Conservation (phyloP, 768 basidiomycete species). For the Phlegmacium glaucopus region DNA sequence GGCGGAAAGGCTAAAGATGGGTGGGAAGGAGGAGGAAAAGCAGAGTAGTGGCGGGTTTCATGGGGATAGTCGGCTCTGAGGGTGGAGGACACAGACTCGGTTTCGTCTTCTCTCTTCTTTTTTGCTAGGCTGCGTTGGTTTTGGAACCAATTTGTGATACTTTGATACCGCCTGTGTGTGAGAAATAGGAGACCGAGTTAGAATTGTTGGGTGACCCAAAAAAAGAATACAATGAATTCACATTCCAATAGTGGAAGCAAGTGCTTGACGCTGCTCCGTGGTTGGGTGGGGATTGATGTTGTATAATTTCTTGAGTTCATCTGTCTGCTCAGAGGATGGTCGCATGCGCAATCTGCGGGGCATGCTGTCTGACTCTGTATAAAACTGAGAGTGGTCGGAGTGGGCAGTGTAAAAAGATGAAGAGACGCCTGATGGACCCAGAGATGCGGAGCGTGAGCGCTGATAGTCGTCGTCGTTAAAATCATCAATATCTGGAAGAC, state of each 20-base stretch:
- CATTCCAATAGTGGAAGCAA: conserved; percentile 75
- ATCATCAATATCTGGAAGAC: conserved; percentile 40
- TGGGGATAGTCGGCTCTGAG: conserved; percentile 31
- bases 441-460: conserved; percentile 32
- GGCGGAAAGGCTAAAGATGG: conserved; percentile 41
- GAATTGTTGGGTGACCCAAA: conserved; percentile 23
- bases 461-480: conserved; percentile 44
- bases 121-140: conserved; percentile 78
- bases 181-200: conserved; percentile 21
- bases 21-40: conserved; percentile 47
- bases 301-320: conserved; percentile 68
- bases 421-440: conserved; percentile 28
- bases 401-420: conserved; percentile 43
- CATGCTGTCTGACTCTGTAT: conserved; percentile 48
- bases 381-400: conserved; percentile 46
- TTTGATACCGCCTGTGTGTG: conserved; percentile 65
- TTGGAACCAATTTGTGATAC: conserved; percentile 86
- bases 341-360: conserved; percentile 62
- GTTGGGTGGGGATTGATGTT: conserved; percentile 63
- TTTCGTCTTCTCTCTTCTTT: conserved; percentile 62
- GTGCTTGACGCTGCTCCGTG: conserved; percentile 59
- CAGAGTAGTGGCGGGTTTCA: conserved; percentile 39
- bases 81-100: conserved; percentile 17
- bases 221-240: conserved; percentile 44
- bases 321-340: conserved; percentile 60